phyloP scores from a whole-genome alignment of 2,329 filamentous ascomycete genomes.

The Hypoxylon rubiginosum region DNA sequence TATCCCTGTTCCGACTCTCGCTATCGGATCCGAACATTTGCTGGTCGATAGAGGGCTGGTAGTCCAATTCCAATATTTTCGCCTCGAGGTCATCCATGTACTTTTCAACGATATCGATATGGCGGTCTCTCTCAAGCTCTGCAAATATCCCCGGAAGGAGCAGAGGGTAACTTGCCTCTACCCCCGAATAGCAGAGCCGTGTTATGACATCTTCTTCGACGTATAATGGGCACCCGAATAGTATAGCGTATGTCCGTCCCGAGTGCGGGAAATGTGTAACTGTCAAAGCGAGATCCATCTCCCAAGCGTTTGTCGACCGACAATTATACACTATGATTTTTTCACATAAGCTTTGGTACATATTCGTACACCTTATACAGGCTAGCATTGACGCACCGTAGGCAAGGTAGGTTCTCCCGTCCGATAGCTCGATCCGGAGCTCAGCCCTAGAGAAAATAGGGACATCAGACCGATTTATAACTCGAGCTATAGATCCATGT shows the following conservation, averaged over 20 bases:
- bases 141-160: conserved; percentile 50
- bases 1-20: conserved; percentile 29
- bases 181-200: conserved; percentile 16
- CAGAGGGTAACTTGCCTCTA: conserved; percentile 45
- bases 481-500: conserved; percentile 43
- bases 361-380: background rate
- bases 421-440: conserved; percentile 22
- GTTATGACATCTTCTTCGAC: conserved; percentile 39
- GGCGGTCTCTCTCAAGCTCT: conserved; percentile 50
- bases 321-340: conserved; percentile 45
- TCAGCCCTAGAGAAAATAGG: conserved; percentile 42
- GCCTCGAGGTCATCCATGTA: conserved; percentile 45
- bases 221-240: conserved; percentile 42
- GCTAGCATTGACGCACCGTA: conserved; percentile 25
- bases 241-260: conserved; percentile 41
- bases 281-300: conserved; percentile 45
- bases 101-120: conserved; percentile 37
- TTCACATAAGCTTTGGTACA: background rate
- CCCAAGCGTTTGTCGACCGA: conserved; percentile 47
- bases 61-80: conserved; percentile 43
- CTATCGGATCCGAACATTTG: conserved; percentile 8
- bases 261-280: conserved; percentile 46
- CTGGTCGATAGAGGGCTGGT: background rate
- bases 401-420: conserved; percentile 12
- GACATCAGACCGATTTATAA: conserved; percentile 44